Evolutionary conservation across 148 eudicot genomes (phyloP).

Genomic region (Persicaria tinctoria): DNA sequence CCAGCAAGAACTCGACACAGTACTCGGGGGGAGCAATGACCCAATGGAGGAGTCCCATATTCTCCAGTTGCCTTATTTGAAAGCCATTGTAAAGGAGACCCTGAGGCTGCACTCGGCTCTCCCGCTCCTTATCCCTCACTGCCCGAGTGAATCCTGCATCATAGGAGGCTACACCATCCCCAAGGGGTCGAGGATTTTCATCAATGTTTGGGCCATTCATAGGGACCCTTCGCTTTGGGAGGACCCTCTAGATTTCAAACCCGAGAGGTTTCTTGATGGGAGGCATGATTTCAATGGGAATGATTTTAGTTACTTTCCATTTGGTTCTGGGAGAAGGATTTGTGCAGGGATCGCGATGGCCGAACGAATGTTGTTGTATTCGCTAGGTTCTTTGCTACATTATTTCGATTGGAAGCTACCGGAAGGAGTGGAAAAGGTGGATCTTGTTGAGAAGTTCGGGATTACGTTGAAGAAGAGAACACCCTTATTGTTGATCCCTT

Average conservation of each 20-base stretch:
- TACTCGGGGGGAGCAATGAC: slow-evolving; percentile 29
- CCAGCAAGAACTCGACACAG: slow-evolving; percentile 40
- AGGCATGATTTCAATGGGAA: slow-evolving; percentile 46
- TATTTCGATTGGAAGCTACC: slow-evolving; percentile 59
- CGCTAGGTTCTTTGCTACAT: slow-evolving; percentile 51
- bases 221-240: slow-evolving; percentile 53
- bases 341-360: slow-evolving; percentile 60
- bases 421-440: slow-evolving; percentile 26
- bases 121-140: slow-evolving; percentile 47
- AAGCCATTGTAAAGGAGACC: slow-evolving; percentile 43
- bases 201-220: slow-evolving; percentile 58
- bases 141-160: slow-evolving; percentile 32
- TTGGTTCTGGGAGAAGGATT: slow-evolving; percentile 66
- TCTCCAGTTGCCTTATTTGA: slow-evolving; percentile 31
- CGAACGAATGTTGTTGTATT: slow-evolving; percentile 42
- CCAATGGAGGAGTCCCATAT: slow-evolving; percentile 54
- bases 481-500: slow-evolving; percentile 40
- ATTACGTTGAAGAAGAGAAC: slow-evolving; percentile 40
- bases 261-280: slow-evolving; percentile 46
- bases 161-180: slow-evolving; percentile 50
- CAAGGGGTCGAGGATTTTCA: slow-evolving; percentile 42
- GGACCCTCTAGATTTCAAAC: slow-evolving; percentile 45
- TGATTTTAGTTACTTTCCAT: slow-evolving; percentile 47
- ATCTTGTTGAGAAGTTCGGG: slow-evolving; percentile 53
- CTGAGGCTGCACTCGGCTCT: slow-evolving; percentile 40